phyloP scores from a whole-genome alignment of 1,139 yeast genomes.

The Protomyces pachydermus region DNA sequence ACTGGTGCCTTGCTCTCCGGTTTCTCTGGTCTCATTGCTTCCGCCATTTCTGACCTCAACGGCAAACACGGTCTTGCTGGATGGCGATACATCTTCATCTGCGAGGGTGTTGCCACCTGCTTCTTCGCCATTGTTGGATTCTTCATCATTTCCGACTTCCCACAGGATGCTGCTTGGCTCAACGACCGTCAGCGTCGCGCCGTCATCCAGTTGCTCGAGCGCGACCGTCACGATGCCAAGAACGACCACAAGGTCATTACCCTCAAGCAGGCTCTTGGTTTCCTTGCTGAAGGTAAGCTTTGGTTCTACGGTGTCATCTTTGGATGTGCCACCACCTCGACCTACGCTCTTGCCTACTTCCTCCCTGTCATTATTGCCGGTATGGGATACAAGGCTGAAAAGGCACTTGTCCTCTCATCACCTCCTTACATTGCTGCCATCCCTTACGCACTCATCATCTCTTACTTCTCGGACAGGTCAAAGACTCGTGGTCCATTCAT shows the following conservation, averaged over 20 bases:
- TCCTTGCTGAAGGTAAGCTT: conserved; percentile 23
- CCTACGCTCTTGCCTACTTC: conserved; percentile 58
- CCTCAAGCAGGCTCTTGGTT: conserved; percentile 1
- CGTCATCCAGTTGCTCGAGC: conserved; percentile 44
- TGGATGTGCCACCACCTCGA: conserved; percentile 47
- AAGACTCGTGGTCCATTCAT: conserved; percentile 57
- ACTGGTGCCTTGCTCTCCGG: conserved; percentile 25
- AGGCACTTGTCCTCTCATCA: conserved; percentile 55
- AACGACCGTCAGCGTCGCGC: conserved; percentile 57
- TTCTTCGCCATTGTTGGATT: conserved; percentile 59
- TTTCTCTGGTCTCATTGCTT: conserved; percentile 40
- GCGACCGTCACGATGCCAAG: conserved; percentile 24
- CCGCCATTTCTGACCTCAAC: conserved; percentile 34
- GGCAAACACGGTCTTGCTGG: conserved; percentile 40
- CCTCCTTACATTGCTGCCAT: conserved; percentile 59
- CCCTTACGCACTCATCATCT: conserved; percentile 46
- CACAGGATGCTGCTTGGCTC: conserved; percentile 39
- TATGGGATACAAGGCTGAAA: conserved; percentile 48
- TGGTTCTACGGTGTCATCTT: conserved; percentile 21
- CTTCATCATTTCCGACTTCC: conserved; percentile 64
- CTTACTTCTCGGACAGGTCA: conserved; percentile 51
- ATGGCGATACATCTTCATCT: conserved; percentile 71
- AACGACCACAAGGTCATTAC: conserved; percentile 24
- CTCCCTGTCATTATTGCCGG: conserved; percentile 55
- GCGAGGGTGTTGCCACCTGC: conserved; percentile 61